Conservation (phyloP, 306 rosid genomes). For the Astragalus glycyphyllos region DNA sequence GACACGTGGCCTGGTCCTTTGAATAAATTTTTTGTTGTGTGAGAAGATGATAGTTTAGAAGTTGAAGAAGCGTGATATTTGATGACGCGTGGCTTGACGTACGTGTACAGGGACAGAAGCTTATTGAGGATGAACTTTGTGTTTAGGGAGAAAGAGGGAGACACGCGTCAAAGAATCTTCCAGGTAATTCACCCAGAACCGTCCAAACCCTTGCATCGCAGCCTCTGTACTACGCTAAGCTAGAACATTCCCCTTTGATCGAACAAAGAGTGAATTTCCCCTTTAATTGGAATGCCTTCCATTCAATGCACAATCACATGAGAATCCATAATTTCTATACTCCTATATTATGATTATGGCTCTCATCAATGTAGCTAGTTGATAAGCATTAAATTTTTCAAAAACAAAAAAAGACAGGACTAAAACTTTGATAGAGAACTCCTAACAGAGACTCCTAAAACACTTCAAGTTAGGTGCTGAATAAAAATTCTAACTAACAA, state of each 20-base stretch:
- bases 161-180: slow-evolving; percentile 51
- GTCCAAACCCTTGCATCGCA: slow-evolving; percentile 8
- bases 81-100: slow-evolving; percentile 49
- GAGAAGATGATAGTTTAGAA: background rate
- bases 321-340: too few relatives aligned
- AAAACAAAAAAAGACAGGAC: too few relatives aligned
- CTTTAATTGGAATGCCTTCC: background rate
- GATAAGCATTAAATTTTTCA: too few relatives aligned
- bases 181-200: slow-evolving; percentile 35
- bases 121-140: background rate
- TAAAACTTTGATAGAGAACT: too few relatives aligned
- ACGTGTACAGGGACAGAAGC: slow-evolving; percentile 34
- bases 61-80: slow-evolving; percentile 3
- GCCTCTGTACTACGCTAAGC: slow-evolving; percentile 18
- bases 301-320: background rate
- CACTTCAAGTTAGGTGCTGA: too few relatives aligned
- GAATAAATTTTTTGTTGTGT: background rate
- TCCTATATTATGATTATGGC: too few relatives aligned
- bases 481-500: too few relatives aligned
- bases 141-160: background rate
- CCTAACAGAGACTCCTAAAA: too few relatives aligned
- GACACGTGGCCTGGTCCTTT: slow-evolving; percentile 34
- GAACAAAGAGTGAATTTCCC: background rate
- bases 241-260: slow-evolving; percentile 39
- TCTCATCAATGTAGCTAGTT: too few relatives aligned